Conservation (phyloP, 2,329 filamentous ascomycete species). For the Fusarium sp. region DNA sequence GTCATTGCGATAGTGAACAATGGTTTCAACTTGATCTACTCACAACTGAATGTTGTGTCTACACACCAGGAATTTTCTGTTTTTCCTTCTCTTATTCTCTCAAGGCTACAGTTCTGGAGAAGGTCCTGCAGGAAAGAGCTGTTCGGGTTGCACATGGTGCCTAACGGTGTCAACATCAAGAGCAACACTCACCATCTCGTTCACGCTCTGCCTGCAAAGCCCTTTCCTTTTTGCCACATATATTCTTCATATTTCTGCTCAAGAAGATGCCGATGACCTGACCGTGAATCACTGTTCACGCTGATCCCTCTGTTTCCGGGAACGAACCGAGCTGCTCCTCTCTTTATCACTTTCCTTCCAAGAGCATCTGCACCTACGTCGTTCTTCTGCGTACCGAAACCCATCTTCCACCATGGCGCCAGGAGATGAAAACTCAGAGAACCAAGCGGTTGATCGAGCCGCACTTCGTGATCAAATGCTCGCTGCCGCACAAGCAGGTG, state of each 20-base stretch:
- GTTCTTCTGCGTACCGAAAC: background rate
- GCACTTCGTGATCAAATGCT: constrained; percentile 48
- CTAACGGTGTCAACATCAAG: constrained; percentile 12
- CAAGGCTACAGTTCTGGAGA: background rate
- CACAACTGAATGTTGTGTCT: background rate
- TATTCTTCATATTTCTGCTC: background rate
- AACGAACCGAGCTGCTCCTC: background rate
- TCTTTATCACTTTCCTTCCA: background rate
- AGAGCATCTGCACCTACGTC: background rate
- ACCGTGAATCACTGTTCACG: background rate
- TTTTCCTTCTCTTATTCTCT: background rate
- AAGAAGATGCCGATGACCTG: background rate
- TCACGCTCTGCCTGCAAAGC: constrained; percentile 9
- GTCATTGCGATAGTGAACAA: constrained; percentile 24
- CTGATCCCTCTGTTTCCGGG: background rate
- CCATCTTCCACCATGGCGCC: constrained; percentile 42
- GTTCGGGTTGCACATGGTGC: background rate
- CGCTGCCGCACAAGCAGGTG: constrained; percentile 46
- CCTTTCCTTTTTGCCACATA: background rate
- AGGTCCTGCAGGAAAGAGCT: background rate
- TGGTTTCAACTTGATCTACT: constrained; percentile 5
- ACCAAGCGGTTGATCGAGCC: constrained; percentile 41
- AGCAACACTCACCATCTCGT: background rate
- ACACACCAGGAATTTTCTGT: background rate
- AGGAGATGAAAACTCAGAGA: constrained; percentile 37